Evolutionary conservation across 2,329 filamentous ascomycete genomes (phyloP), one percentile per base, ranked within the genome.

Genomic region (Apiospora kogelbergensis): DNA sequence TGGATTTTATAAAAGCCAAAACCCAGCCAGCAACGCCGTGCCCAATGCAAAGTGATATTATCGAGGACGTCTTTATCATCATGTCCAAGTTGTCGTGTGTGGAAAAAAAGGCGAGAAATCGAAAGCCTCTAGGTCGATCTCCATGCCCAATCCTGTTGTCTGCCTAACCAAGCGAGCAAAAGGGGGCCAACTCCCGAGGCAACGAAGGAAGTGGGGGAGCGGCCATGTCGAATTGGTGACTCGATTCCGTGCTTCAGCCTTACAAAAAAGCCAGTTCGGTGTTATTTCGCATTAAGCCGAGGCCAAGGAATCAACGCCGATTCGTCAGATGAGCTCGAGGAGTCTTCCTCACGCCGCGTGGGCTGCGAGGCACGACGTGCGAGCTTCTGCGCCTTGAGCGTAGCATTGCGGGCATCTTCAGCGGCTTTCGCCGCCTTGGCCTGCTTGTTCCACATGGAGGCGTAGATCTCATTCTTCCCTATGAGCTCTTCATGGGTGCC

Each of bases 381-480:
- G n/a, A 46, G 45, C 42, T 48, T 46, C 11, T 66, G 42, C 20
- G 65, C 65, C 65, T 66, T 66, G 33, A 46, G 30, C 10, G 42
- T 66, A n/a, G 65, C 65, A 46, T 66, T 48, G 44, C 65, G 65
- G 24, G 65, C 65, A 40, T 66, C 65, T 40, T 66, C 65, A 22
- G 65, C 65, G 7, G 91, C 92, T 72, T 87, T 87, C 77, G 95
- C 91, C 1, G 93, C 92, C 70, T 91, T 88, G 71, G 93, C 94
- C 79, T 97, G 94, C 80, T 95, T 95, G 72, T 91, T 89, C 94
- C 94, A 97, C 89, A 97, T 95, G 70, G 90, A 90, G 13, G 89
- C 88, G 76, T 97, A 97, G 70, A 90, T 89, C 15, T 93, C 93
- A 40, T 89, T 89, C 64, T 87, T 83, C 2, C 85, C 84, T 6